Conservation (phyloP, 129 eudicot genomes). For the Deinandra increscens region DNA sequence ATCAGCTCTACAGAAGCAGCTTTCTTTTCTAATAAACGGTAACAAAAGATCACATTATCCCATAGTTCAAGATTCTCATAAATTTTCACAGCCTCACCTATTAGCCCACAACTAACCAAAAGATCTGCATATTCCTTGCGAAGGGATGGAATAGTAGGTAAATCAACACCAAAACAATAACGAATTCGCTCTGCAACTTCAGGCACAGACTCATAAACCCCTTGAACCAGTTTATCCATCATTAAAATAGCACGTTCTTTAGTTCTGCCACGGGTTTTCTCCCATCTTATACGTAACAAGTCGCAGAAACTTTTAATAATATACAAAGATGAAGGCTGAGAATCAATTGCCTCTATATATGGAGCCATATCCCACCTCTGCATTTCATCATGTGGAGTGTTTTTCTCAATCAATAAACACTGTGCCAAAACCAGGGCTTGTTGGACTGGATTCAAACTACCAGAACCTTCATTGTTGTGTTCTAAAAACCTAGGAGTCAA, state of each 20-base stretch:
- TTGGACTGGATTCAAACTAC: conserved; percentile 52
- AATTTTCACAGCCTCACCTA: conserved; percentile 77
- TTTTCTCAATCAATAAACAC: conserved; percentile 65
- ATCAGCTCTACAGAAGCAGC: conserved; percentile 86
- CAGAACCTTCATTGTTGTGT: conserved; percentile 29
- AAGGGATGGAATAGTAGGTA: conserved; percentile 67
- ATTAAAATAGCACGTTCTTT: conserved; percentile 86
- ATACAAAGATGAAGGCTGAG: conserved; percentile 65
- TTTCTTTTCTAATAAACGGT: conserved; percentile 73
- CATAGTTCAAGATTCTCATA: conserved; percentile 91
- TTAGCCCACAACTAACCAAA: conserved; percentile 68
- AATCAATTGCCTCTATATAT: conserved; percentile 84
- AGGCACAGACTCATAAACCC: conserved; percentile 46
- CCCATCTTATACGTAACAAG: conserved; percentile 91
- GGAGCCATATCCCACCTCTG: conserved; percentile 94
- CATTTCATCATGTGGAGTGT: conserved; percentile 66
- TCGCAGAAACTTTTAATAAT: conserved; percentile 62
- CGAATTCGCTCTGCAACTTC: conserved; percentile 48
- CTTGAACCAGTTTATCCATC: conserved; percentile 83
- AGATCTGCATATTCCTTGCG: conserved; percentile 90
- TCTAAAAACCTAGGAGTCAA: conserved; percentile 66
- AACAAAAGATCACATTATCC: conserved; percentile 89
- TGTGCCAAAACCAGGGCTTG: conserved; percentile 78
- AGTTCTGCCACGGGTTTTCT: conserved; percentile 80
- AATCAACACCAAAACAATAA: conserved; percentile 58